Evolutionary conservation across 2,329 filamentous ascomycete genomes (phyloP).

Genomic region (Arthrinium puccinioides): DNA sequence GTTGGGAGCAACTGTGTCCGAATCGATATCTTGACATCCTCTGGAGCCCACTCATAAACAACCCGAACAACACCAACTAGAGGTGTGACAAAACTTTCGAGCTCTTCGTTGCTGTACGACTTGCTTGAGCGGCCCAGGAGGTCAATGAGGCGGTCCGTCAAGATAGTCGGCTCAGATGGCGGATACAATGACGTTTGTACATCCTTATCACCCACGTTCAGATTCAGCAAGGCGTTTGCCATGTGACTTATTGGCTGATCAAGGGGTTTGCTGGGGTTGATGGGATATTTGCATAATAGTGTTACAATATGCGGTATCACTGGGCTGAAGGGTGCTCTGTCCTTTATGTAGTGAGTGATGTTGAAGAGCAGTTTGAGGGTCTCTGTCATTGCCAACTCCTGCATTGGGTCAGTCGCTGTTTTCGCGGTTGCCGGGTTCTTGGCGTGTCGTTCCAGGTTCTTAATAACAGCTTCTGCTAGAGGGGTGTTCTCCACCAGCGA

Average conservation of each 20-base stretch:
- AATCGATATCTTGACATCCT: constrained; percentile 54
- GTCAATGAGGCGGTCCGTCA: constrained; percentile 59
- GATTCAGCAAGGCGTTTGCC: constrained; percentile 74
- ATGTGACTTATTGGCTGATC: constrained; percentile 65
- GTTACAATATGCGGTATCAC: constrained; percentile 64
- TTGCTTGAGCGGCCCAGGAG: constrained; percentile 62
- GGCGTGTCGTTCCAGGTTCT: constrained; percentile 65
- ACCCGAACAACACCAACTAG: constrained; percentile 67
- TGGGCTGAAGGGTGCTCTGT: constrained; percentile 56
- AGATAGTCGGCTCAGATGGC: constrained; percentile 46
- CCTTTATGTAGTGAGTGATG: constrained; percentile 66
- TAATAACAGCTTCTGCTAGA: constrained; percentile 60
- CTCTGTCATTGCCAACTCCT: constrained; percentile 74
- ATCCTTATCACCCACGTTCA: constrained; percentile 57
- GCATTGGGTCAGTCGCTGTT: constrained; percentile 42
- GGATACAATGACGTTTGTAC: constrained; percentile 58
- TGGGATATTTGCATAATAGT: constrained; percentile 54
- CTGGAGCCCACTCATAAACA: constrained; percentile 63
- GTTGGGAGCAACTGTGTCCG: constrained; percentile 65
- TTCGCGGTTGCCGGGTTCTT: constrained; percentile 28
- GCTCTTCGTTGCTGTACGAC: constrained; percentile 57
- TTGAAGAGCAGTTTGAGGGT: constrained; percentile 88
- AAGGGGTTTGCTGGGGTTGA: constrained; percentile 58
- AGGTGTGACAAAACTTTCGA: constrained; percentile 65
- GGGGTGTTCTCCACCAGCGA: constrained; percentile 58